Base-by-base conservation (phyloP, 164 flowering plant genomes). In the Saururus chinensis region DNA sequence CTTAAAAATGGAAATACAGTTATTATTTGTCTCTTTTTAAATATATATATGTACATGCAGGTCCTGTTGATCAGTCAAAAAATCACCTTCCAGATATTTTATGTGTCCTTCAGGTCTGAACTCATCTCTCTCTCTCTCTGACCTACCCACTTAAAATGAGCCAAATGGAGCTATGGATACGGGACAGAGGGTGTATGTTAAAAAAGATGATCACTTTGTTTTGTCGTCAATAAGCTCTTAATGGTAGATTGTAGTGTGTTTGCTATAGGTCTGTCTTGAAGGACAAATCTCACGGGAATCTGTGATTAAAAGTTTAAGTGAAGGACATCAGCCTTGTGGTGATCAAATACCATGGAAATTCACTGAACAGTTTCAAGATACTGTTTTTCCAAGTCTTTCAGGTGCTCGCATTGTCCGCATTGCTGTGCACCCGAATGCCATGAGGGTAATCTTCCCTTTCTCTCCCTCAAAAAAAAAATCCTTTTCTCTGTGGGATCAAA, bases 291-390 rank as follows among this genome's bases (percentile, higher is more conserved):
- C 99, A 71, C 87, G 81, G 51, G 75, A 75, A 61, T 88, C 97
- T 70, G 96, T 83, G 9, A 62, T 82, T 13, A 83, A 71, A 74
- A 87, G 92, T 70, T 76, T 95, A 71, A 81, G 86, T 61, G 83
- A 75, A 22, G 99, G 96, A n/a, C 82, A 74, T 74, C 84, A 76
- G 66, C 99, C 97, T 4, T 73, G 26, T 73, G 99, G 99, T 59
- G 97, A 95, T 70, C 97, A 91, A 74, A 88, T 95, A 71, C 97
- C 99, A 26, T 95, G 99, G 99, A 95, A 91, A 76, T 87, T 91
- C 70, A 77, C 81, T 72, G 89, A 95, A 70, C 88, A 88, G 68
- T 95, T 85, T 60, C 78, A 74, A 62, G 93, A 95, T 63, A 76
- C 86, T 21, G 87, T 64, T 64, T 95, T 95, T 64, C 97, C 99